Base-by-base conservation (phyloP, 140 eudicot genomes). In the Erigeron philadelphicus region DNA sequence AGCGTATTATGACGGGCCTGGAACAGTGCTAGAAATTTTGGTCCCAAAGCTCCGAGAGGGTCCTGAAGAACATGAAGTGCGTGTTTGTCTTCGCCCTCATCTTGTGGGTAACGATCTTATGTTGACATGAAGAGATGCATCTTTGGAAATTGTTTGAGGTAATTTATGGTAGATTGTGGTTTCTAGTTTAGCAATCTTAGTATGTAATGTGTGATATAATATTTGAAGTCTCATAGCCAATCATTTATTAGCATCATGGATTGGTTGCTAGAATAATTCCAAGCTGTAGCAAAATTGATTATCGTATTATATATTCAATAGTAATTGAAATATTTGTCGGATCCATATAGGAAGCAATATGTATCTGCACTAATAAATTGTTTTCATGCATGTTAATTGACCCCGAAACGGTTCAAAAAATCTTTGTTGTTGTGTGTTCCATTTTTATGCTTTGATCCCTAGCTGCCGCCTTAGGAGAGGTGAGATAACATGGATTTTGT, bases 1-100 rank as follows among this genome's bases (percentile, higher is more conserved):
- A 90, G 97, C 97, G 0, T 90, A 88, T 75, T 90, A 85, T 63
- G 97, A 90, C 12, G 95, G 90, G 13, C 82, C 90, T 10, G 97
- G 95, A 45, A 73, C 88, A 7, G 81, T 80, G 58, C 90, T 90
- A 2, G 97, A 90, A 88, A 90, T 90, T 45, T 73, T 90, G 83
- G 97, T 90, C 45, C 97, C 97, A 1, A 90, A 90, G 71, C 88
- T 85, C 13, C 77, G 82, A 8, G 89, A 78, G 45, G 97, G 96
- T 2, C 94, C 88, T 0, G 97, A 88, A 78, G 97, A 90, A 70
- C 95, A 90, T 45, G 95, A 90, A 76, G 97, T 90, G 40, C 92
- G 92, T 12, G 92, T 90, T 55, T 82, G 95, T 59, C 86, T 90
- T 46, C 92, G 95, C 40, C 89, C 96, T 63, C 92, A 82, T 71